These are phyloP conservation scores for Phyllostachys edulis DNA, from an alignment of 176 grass and related monocot genomes.

Conservation along the genomic window DNA sequence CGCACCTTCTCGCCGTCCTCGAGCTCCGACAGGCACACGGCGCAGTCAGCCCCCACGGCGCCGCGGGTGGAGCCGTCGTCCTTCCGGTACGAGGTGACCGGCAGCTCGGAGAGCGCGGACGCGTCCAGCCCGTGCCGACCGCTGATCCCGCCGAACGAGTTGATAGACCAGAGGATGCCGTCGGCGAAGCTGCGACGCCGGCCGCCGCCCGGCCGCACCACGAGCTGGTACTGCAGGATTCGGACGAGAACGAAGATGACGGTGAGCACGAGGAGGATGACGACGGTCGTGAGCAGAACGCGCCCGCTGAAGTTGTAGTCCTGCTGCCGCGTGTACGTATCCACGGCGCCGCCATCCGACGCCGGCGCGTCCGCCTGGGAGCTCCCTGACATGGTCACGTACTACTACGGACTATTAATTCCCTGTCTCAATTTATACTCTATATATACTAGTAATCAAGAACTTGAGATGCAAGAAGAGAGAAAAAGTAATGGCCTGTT, in stretches of 20 bases:
- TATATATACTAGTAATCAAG: neutral
- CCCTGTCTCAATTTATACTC: neutral
- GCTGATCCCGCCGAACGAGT: constrained; percentile 17
- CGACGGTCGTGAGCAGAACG: constrained; percentile 37
- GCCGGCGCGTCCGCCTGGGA: neutral
- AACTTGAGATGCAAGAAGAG: neutral
- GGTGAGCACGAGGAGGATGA: constrained; percentile 33
- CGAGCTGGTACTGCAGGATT: constrained; percentile 13
- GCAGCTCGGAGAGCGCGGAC: constrained; percentile 45
- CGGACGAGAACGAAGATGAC: constrained; percentile 41
- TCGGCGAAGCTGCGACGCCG: neutral
- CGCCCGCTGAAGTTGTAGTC: constrained; percentile 22
- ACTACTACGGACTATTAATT: neutral
- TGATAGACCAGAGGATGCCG: constrained; percentile 33
- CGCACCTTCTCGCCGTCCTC: constrained; percentile 61
- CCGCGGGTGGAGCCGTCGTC: neutral
- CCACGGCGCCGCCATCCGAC: neutral
- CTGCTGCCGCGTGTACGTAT: neutral
- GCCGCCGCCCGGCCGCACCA: neutral
- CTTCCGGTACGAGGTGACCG: constrained; percentile 34
- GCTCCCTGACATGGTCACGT: constrained; percentile 33
- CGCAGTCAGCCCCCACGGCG: constrained; percentile 33
- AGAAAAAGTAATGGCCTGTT: neutral
- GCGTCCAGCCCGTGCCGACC: constrained; percentile 30
- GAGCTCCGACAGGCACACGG: constrained; percentile 62